These are phyloP conservation scores for Fusarium papillatum DNA, from an alignment of 2,329 filamentous ascomycete genomes.

Conservation along the genomic window DNA sequence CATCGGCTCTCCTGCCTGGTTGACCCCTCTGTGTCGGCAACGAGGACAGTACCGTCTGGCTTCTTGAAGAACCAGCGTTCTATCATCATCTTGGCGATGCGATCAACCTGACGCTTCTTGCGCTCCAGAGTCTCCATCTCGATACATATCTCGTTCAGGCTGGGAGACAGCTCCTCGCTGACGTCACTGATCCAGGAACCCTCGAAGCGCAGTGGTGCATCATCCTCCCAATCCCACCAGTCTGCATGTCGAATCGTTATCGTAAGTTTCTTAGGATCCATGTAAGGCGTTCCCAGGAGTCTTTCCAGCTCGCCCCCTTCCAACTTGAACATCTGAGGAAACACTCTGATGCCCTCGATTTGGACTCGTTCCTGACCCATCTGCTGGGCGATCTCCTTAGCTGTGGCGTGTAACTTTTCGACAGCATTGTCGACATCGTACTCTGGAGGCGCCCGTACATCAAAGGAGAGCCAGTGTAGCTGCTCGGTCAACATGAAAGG, in stretches of 20 bases:
- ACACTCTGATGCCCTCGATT: slow-evolving; percentile 52
- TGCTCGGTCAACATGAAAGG: slow-evolving; percentile 56
- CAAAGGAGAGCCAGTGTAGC: slow-evolving; percentile 51
- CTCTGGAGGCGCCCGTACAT: slow-evolving; percentile 48
- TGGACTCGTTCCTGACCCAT: slow-evolving; percentile 40
- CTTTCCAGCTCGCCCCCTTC: slow-evolving; percentile 45
- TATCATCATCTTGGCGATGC: slow-evolving; percentile 51
- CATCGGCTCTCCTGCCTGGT: slow-evolving; percentile 52
- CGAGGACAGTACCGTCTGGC: slow-evolving; percentile 48
- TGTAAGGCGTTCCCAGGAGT: slow-evolving; percentile 43
- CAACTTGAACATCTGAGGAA: slow-evolving; percentile 57
- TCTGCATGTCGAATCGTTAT: slow-evolving; percentile 64
- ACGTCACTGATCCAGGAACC: slow-evolving; percentile 52
- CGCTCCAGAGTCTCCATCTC: slow-evolving; percentile 63
- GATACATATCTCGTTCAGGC: slow-evolving; percentile 55
- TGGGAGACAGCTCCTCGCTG: slow-evolving; percentile 42
- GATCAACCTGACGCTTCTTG: slow-evolving; percentile 59
- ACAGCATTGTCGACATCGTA: slow-evolving; percentile 5
- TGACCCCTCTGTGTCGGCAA: slow-evolving; percentile 40
- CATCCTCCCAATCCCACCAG: slow-evolving; percentile 32
- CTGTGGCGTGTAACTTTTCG: slow-evolving; percentile 1
- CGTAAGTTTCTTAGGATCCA: slow-evolving; percentile 53
- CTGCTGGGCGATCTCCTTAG: slow-evolving; percentile 34
- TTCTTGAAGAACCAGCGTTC: slow-evolving; percentile 44
- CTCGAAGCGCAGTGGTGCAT: slow-evolving; percentile 49